Evolutionary conservation across 179 eudicot genomes (phyloP), one percentile per base, ranked within the genome.

Genomic region (Dionaea muscipula): DNA sequence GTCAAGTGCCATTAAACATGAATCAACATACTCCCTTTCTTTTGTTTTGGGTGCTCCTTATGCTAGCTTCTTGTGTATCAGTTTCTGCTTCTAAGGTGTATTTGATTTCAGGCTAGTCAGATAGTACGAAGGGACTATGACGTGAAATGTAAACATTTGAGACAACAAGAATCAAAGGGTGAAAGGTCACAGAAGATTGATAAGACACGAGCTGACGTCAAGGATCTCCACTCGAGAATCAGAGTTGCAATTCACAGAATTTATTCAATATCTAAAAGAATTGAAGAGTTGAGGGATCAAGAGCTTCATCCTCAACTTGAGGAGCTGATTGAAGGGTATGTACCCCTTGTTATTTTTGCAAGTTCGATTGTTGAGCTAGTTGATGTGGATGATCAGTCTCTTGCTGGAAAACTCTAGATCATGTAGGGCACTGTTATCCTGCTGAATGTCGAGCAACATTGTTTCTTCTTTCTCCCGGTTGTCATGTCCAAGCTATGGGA

Each of bases 271-370:
- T 87, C 98, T 4, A 84, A 82, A 72, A 82, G 77, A 69, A 84
- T 91, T 21, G 98, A 91, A 64, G 95, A 91, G 39, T 52, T 87
- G 53, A 72, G 95, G 66, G 98, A 91, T 65, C 58, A 59, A 27
- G 98, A 91, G 74, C 73, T 91, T 56, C 95, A 84, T 62, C 98
- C 98, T 46, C 98, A 91, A 53, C 86, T 91, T 19, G 98, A 91
- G 76, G 95, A 91, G 65, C 66, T 91, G 75, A 87, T 84, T 60
- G 94, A 82, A 62, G 95, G 98, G 98, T 87, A 77, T 47, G 68
- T 49, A 40, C 36, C 28, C n/a, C 43, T 65, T 44, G 51, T 60
- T 57, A 25, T 38, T 59, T 49, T 18, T 31, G n/a, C n/a, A n/a
- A n/a, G n/a, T n/a, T n/a, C n/a, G n/a, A n/a, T n/a, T n/a, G n/a